Evolutionary conservation across 768 basidiomycete species (phyloP), one percentile per base, ranked within the genome.

Genomic region (Kwoniella dendrophila): DNA sequence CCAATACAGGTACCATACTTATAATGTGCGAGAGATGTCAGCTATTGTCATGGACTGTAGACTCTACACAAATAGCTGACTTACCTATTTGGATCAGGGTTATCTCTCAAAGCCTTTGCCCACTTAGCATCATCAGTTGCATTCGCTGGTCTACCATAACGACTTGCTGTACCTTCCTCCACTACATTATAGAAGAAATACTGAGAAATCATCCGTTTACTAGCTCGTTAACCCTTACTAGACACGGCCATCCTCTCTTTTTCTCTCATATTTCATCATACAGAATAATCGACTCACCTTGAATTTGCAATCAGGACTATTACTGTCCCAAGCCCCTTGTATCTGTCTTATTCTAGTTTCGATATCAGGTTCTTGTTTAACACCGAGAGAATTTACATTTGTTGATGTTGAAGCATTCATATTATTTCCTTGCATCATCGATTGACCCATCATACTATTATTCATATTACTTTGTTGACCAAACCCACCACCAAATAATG

Each of bases 141-240:
- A 5, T 59, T 69, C 12, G 61, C 53, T 12, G 77, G 77, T 53
- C 77, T 58, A 11, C 69, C 75, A 63, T 78, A 78, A 26, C 70
- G 66, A 18, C 63, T 59, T 4, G 73, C 62, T 26, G 74, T 72
- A 11, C 73, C 73, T 20, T 74, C 62, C 20, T 73, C 75, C 4
- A 78, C 77, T 5, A 75, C 69, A 52, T 77, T 78, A 56, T 74
- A 77, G 63, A 78, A 77, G 63, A 72, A 78, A 50, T 71, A 73
- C 77, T 78, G 47, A n/a, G 41, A 24, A 18, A 3, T 6, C 12
- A 24, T 40, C 58, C 55, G 54, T n/a, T n/a, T n/a, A n/a, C n/a
- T n/a, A n/a, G n/a, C n/a, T n/a, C n/a, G n/a, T n/a, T n/a, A n/a
- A n/a, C n/a, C n/a, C n/a, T n/a, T n/a, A n/a, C n/a, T n/a, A n/a